These are phyloP conservation scores for Pinus taeda DNA, from an alignment of 75 land plant species.

Conservation along the genomic window DNA sequence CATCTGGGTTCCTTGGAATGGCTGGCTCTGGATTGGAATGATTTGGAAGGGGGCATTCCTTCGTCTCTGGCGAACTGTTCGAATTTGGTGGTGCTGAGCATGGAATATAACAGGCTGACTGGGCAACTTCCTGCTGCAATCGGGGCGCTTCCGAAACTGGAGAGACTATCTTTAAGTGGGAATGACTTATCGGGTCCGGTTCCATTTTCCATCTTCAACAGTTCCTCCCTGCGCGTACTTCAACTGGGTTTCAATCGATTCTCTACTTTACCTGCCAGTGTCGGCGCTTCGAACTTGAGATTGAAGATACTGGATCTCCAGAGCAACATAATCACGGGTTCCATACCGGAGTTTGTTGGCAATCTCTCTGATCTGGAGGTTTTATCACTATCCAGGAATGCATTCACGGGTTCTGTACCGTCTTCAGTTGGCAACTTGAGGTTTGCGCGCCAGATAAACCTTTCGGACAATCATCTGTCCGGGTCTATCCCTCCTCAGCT, in stretches of 20 bases:
- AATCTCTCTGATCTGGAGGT: conserved; percentile 18
- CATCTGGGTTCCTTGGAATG: conserved; percentile 31
- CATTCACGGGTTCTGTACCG: conserved; percentile 54
- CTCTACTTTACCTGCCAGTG: conserved; percentile 23
- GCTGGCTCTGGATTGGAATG: conserved; percentile 49
- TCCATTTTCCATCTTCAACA: conserved; percentile 48
- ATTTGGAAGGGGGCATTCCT: conserved; percentile 50
- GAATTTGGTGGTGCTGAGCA: conserved; percentile 41
- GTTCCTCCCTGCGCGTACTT: conserved; percentile 37
- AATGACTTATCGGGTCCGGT: conserved; percentile 62
- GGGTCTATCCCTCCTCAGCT: conserved; percentile 47
- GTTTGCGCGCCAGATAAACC: conserved; percentile 40
- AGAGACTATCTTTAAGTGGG: conserved; percentile 37
- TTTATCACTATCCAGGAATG: conserved; percentile 53
- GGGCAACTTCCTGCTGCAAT: conserved; percentile 61
- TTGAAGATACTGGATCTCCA: conserved; percentile 52
- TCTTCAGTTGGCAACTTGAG: conserved; percentile 37
- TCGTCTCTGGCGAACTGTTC: conserved; percentile 65
- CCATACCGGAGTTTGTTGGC: conserved; percentile 44
- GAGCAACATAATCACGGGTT: conserved; percentile 35
- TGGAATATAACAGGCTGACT: conserved; percentile 45
- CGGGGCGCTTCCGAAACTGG: conserved; percentile 42
- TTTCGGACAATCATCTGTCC: conserved; percentile 43
- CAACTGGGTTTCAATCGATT: conserved; percentile 59
- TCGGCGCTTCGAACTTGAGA: neutral